Evolutionary conservation across 1,139 yeast genomes (phyloP), one percentile per base, ranked within the genome.

Genomic region (Candida pseudoviswanathii): DNA sequence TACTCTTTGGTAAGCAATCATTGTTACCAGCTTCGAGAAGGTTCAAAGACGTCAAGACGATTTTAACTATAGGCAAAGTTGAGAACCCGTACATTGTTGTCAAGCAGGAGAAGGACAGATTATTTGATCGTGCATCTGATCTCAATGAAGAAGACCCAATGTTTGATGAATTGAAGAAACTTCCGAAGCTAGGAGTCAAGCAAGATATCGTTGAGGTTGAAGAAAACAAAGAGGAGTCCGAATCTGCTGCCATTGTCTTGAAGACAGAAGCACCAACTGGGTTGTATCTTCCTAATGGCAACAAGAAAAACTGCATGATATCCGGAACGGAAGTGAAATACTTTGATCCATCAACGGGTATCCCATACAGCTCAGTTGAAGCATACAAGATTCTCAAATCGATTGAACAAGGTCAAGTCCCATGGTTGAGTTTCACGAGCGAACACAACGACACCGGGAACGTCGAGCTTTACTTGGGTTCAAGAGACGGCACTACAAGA

Each of bases 331-430:
- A 85, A 49, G 96, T 95, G 34, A 80, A 84, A 62, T 92, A 89
- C 66, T 86, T 89, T 57, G 97, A 92, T 70, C 97, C 97, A 0
- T 78, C 82, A 41, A 84, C 87, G 36, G 96, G 96, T 43, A 81
- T 91, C 46, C 96, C 97, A 1, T 92, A 92, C 66, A 80, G 87
- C 48, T 86, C 86, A 52, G 89, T 89, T 55, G 95, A 87, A 45
- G 86, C 94, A 7, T 89, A 86, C 63, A 85, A 80, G 56, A 74
- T 85, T 36, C 77, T 91, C 56, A 85, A 87, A 59, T 78, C 78
- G 34, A 78, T 89, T 29, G 88, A 85, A 56, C 82, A 78, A 46
- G 89, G 90, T 2, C 75, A 70, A 45, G 79, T 81, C 45, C 82
- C 83, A 21, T 92, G 97, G 97, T 77, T 79, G 56, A 84, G 73